Evolutionary conservation across 176 grass and related monocot genomes (phyloP).

Genomic region (Areca catechu): DNA sequence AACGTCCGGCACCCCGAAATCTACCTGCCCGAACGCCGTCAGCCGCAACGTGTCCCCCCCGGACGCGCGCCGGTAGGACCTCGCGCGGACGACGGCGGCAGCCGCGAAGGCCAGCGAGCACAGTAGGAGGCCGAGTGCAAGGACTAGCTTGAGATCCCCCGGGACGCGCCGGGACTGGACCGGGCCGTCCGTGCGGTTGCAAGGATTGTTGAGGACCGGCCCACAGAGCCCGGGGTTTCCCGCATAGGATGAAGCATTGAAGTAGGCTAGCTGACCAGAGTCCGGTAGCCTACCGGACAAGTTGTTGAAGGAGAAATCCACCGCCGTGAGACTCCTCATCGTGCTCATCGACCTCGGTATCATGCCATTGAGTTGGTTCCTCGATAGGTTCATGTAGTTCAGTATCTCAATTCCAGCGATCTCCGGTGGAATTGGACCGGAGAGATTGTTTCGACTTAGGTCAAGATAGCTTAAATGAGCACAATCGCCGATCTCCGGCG

Average conservation of each 20-base stretch:
- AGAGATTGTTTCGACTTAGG: conserved; percentile 74
- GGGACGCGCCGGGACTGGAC: not conserved
- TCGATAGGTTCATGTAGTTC: conserved; percentile 82
- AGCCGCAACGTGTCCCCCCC: conserved; percentile 42
- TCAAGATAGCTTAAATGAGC: conserved; percentile 77
- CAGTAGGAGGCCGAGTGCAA: conserved; percentile 58
- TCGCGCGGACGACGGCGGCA: conserved; percentile 45
- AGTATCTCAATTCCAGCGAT: conserved; percentile 47
- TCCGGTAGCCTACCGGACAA: conserved; percentile 47
- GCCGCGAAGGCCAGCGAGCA: conserved; percentile 73
- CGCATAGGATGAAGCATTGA: conserved; percentile 64
- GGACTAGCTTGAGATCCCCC: conserved; percentile 52
- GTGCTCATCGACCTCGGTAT: conserved; percentile 52
- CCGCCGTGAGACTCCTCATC: conserved; percentile 81
- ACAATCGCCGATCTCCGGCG: conserved; percentile 33
- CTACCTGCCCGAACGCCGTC: conserved; percentile 78
- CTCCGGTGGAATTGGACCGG: conserved; percentile 40
- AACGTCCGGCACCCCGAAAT: conserved; percentile 74
- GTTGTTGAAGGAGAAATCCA: conserved; percentile 81
- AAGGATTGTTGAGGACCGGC: conserved; percentile 26
- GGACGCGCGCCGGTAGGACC: conserved; percentile 25
- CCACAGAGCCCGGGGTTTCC: conserved; percentile 78
- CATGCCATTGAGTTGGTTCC: conserved; percentile 45
- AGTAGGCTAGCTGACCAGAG: conserved; percentile 65
- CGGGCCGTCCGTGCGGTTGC: not conserved